Evolutionary conservation across 176 grass and related monocot genomes (phyloP).

Genomic region (Rhynchospora tenuis): DNA sequence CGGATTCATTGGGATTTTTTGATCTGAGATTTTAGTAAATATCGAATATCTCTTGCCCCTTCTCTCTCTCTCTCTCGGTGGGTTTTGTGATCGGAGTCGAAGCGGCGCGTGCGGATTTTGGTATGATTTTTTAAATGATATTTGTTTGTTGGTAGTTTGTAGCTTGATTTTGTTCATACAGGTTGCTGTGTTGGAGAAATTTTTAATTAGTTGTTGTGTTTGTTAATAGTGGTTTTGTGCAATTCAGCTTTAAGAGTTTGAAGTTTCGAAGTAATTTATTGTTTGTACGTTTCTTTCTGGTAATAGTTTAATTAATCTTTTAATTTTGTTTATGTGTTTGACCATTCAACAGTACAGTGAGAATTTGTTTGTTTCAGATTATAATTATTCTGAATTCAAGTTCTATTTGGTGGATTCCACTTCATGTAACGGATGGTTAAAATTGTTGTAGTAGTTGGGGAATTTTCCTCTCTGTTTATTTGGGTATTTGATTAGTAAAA

Average conservation of each 20-base stretch:
- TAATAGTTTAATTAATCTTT: neutral
- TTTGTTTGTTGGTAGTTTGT: neutral
- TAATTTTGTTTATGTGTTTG: neutral
- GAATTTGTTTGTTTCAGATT: neutral
- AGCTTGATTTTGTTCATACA: neutral
- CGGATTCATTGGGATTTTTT: neutral
- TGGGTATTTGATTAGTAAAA: neutral
- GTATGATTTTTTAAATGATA: neutral
- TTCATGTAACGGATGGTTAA: neutral
- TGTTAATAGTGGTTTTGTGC: neutral
- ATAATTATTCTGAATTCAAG: neutral
- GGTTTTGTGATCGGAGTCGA: neutral
- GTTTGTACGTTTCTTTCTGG: neutral
- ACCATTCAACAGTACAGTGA: neutral
- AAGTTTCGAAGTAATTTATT: constrained; percentile 1
- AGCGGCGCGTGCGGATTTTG: neutral
- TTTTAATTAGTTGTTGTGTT: neutral
- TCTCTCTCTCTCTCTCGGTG: neutral
- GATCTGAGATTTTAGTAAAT: neutral
- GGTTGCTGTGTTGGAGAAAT: neutral
- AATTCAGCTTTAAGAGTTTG: neutral
- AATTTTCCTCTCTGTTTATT: neutral
- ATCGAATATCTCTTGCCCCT: neutral
- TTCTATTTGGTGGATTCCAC: neutral
- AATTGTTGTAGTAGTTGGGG: neutral